Percentiles rank a stretch among this genome's conserved stretches.
phyloP scores from a whole-genome alignment of 2,329 filamentous ascomycete species.

The Hypoxylon sp. region DNA sequence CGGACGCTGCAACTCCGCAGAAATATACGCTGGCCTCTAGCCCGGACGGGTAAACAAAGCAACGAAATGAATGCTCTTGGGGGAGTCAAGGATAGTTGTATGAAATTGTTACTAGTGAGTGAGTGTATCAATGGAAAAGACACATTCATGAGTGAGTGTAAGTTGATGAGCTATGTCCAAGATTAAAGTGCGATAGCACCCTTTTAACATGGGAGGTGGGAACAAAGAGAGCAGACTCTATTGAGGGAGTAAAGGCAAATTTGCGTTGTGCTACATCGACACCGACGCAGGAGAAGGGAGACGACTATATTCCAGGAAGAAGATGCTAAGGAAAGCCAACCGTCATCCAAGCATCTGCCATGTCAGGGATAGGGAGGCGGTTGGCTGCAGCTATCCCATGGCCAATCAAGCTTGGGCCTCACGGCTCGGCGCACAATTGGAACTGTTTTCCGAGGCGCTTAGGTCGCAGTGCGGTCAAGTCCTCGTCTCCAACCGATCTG shows the following conservation, averaged over 20 bases:
- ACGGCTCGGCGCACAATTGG: neutral
- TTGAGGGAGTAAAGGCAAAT: neutral
- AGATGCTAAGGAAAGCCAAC: too few relatives aligned
- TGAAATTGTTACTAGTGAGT: too few relatives aligned
- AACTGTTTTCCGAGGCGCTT: slow-evolving; percentile 14
- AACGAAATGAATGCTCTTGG: slow-evolving; percentile 3
- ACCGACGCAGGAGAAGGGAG: neutral
- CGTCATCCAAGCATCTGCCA: neutral
- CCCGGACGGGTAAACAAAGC: slow-evolving; percentile 12
- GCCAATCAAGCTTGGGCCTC: slow-evolving; percentile 15
- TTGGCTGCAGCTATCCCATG: slow-evolving; percentile 11
- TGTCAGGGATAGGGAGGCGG: slow-evolving; percentile 19
- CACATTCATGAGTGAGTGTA: slow-evolving; percentile 25
- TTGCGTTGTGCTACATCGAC: slow-evolving; percentile 2
- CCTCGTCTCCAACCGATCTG: neutral
- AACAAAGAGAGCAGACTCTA: neutral
- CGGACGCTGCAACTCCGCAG: neutral
- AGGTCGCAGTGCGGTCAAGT: neutral
- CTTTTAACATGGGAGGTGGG: neutral
- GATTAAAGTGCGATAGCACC: too few relatives aligned
- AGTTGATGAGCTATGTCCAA: too few relatives aligned
- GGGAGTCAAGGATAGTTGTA: neutral
- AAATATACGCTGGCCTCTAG: slow-evolving; percentile 1
- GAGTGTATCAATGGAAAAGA: slow-evolving; percentile 3
- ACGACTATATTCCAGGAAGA: neutral